Conservation (phyloP, 2,329 filamentous ascomycete species). For the Camptophora hylomeconis region DNA sequence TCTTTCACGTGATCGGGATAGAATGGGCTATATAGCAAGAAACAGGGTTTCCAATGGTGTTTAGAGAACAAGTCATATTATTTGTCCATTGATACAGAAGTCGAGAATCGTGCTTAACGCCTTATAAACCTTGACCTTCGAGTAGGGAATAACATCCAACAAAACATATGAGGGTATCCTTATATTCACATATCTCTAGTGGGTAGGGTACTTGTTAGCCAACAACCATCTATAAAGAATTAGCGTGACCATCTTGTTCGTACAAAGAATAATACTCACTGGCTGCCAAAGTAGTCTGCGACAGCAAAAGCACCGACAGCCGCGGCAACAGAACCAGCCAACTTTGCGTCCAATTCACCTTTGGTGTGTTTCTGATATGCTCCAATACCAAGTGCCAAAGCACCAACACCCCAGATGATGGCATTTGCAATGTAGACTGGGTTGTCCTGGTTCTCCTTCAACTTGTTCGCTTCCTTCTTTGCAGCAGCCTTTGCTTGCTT, state of each 20-base stretch:
- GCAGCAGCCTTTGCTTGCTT: constrained; percentile 19
- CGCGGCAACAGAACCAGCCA: constrained; percentile 30
- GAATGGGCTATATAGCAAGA: constrained; percentile 1
- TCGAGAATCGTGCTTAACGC: constrained; percentile 9
- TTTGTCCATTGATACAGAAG: no score
- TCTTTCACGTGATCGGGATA: no score
- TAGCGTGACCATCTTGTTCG: constrained; percentile 1
- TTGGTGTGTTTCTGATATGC: constrained; percentile 33
- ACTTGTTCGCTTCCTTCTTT: constrained; percentile 17
- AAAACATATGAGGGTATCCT: not conserved
- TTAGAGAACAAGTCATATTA: constrained; percentile 9
- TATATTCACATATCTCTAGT: constrained; percentile 23
- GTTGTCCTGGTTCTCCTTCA: constrained; percentile 30
- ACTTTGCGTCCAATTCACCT: constrained; percentile 33
- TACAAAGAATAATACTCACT: constrained; percentile 24
- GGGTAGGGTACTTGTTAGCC: constrained; percentile 37
- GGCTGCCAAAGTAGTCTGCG: constrained; percentile 37
- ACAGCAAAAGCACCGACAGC: constrained; percentile 31
- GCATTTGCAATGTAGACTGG: constrained; percentile 36
- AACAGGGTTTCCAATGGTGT: constrained; percentile 12
- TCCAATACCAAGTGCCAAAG: constrained; percentile 32
- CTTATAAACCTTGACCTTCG: constrained; percentile 8
- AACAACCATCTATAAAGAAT: constrained; percentile 31
- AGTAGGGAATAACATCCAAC: constrained; percentile 1
- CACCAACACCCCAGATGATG: constrained; percentile 26